These are phyloP conservation scores for Wilcoxina mikolae DNA, from an alignment of 495 filamentous ascomycete genomes.

Conservation along the genomic window DNA sequence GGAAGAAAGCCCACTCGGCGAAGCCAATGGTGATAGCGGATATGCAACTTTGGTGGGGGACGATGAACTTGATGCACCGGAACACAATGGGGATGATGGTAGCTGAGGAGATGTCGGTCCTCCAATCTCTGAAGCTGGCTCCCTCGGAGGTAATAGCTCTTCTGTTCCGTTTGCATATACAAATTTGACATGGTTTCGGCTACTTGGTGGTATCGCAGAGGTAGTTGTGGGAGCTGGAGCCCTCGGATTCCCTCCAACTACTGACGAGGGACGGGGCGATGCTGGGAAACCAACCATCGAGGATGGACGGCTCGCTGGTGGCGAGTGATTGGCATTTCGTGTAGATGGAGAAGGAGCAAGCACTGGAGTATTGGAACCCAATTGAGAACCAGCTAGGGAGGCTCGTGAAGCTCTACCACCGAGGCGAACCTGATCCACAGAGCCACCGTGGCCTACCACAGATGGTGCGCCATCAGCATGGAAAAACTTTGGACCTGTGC, in stretches of 20 bases:
- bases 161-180: constrained; percentile 29
- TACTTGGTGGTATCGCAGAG: constrained; percentile 11
- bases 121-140: constrained; percentile 19
- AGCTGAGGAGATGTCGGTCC: constrained; percentile 15
- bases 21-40: constrained; percentile 17
- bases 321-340: background rate
- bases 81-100: constrained; percentile 9
- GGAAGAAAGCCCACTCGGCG: constrained; percentile 10
- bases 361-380: constrained; percentile 12
- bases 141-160: constrained; percentile 23
- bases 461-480: constrained; percentile 23
- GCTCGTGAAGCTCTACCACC: background rate
- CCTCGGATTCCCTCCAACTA: constrained; percentile 5
- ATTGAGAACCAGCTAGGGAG: constrained; percentile 17
- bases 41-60: constrained; percentile 12
- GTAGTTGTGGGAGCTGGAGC: constrained; percentile 15
- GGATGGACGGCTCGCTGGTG: constrained; percentile 10
- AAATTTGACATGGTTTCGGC: constrained; percentile 24
- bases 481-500: constrained; percentile 20
- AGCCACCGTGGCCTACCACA: constrained; percentile 12
- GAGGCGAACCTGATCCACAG: constrained; percentile 13
- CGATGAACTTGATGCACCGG: background rate
- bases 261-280: constrained; percentile 8
- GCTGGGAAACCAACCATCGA: constrained; percentile 18
- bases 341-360: constrained; percentile 15